These are phyloP conservation scores for Lentinula raphanica DNA, from an alignment of 768 basidiomycete species.

Conservation along the genomic window DNA sequence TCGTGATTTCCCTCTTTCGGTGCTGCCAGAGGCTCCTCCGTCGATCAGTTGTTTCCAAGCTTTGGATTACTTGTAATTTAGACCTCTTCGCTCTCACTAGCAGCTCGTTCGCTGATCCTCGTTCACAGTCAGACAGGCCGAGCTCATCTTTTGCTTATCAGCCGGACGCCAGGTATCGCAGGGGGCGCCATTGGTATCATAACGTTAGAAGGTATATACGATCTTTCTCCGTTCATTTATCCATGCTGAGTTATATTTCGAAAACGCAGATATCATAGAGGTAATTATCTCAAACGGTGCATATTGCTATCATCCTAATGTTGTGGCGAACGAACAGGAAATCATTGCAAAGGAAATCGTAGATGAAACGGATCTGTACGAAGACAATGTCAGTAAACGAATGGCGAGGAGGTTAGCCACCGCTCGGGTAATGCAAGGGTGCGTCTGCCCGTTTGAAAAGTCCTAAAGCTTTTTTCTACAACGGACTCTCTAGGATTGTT, in stretches of 20 bases:
- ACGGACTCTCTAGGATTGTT: neutral
- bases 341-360: conserved; percentile 97
- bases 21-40: conserved; percentile 85
- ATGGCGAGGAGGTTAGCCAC: conserved; percentile 67
- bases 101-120: neutral
- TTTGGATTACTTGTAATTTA: conserved; percentile 80
- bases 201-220: conserved; percentile 53
- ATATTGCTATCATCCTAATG: too few species aligned
- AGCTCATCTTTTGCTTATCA: conserved; percentile 85
- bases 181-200: conserved; percentile 90
- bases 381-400: conserved; percentile 79
- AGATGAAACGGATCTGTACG: conserved; percentile 88
- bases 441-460: conserved; percentile 10
- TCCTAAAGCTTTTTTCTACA: too few species aligned
- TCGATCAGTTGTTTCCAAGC: conserved; percentile 93
- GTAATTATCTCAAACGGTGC: conserved; percentile 28
- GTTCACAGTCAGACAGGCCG: conserved; percentile 79
- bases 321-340: too few species aligned
- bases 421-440: conserved; percentile 77
- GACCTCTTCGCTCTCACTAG: neutral
- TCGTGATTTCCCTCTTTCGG: conserved; percentile 67
- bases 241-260: neutral
- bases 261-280: conserved; percentile 64
- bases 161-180: conserved; percentile 71
- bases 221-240: neutral